These are phyloP conservation scores for Candida smagusa DNA, from an alignment of 1,139 yeast species.

Conservation along the genomic window DNA sequence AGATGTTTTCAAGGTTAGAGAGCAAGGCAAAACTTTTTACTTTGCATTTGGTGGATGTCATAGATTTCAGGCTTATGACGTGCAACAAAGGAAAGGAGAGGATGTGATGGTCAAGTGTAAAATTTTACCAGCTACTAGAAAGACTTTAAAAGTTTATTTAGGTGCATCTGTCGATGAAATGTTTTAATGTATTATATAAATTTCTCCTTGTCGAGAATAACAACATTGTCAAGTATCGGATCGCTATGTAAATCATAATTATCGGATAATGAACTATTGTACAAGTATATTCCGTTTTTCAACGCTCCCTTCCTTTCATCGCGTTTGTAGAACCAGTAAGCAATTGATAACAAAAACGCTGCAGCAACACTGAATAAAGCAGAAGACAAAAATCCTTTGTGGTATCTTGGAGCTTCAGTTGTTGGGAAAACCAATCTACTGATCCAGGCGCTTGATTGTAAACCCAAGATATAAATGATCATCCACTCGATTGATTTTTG, in stretches of 20 bases:
- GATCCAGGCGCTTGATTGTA: slow-evolving; percentile 29
- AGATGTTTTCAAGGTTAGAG: slow-evolving; percentile 67
- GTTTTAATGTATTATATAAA: no score
- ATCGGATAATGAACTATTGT: slow-evolving; percentile 4
- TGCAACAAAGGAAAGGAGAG: slow-evolving; percentile 16
- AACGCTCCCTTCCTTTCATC: slow-evolving; percentile 21
- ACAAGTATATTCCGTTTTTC: slow-evolving; percentile 10
- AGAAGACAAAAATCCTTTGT: slow-evolving; percentile 15
- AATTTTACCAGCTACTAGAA: slow-evolving; percentile 64
- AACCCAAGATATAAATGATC: slow-evolving; percentile 23
- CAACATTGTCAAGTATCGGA: no score
- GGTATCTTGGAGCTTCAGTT: slow-evolving; percentile 15
- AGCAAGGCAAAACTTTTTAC: slow-evolving; percentile 57
- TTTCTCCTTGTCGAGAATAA: no score
- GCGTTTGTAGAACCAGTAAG: slow-evolving; percentile 11
- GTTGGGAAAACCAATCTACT: slow-evolving; percentile 21
- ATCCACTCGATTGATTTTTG: slow-evolving; percentile 27
- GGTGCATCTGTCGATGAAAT: slow-evolving; percentile 58
- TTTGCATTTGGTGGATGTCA: slow-evolving; percentile 90
- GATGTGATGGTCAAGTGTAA: slow-evolving; percentile 59
- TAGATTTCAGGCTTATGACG: slow-evolving; percentile 74
- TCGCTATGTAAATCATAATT: neutral
- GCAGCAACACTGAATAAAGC: slow-evolving; percentile 14
- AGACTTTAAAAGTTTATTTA: slow-evolving; percentile 57
- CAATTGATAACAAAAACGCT: slow-evolving; percentile 4